Evolutionary conservation across 208 protist genomes (phyloP), one percentile per base, ranked within the genome.

Genomic region (Leishmania tarentolae): DNA sequence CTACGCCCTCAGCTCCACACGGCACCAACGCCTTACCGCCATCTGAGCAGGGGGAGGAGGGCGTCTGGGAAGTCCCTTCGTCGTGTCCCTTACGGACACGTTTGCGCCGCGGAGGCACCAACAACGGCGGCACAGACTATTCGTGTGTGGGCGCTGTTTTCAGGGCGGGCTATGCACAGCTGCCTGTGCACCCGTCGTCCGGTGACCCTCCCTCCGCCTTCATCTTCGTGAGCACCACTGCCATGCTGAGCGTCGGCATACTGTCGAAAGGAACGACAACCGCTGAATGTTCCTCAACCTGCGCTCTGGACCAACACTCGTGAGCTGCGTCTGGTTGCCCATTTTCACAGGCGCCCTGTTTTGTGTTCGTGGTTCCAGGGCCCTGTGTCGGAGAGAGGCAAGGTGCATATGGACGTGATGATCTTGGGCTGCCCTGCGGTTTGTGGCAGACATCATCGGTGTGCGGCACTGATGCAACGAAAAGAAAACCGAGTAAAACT

Each of bases 231-330:
- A 80, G 70, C 19, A 53, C 79, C 72, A 87, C 91, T 73, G 82
- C 80, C 42, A 82, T 83, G 53, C 79, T 80, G 15, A 88, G 87
- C 75, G 53, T 91, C 15, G 91, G 91, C 69, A 90, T 92, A 24
- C 91, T 92, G n/a, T 85, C 86, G 56, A 69, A 94, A 78, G 91
- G 91, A 77, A 87, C 76, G 91, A 90, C 87, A 88, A 81, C 80
- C 84, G 88, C 21, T 40, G 86, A 35, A 86, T 92, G 19, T 86
- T 84, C 46, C 71, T 61, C 37, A 52, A 68, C 24, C 88, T 85
- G 7, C 13, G 42, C 31, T 61, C 81, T 15, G 88, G 88, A 28
- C 82, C 88, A 2, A 46, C 79, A 37, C 76, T 92, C 2, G 86
- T 94, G 35, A 87, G 72, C 42, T 90, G 83, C 63, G 42, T 94